Base-by-base conservation (phyloP, 2,329 filamentous ascomycete species). In the Herpotrichia juniperi region DNA sequence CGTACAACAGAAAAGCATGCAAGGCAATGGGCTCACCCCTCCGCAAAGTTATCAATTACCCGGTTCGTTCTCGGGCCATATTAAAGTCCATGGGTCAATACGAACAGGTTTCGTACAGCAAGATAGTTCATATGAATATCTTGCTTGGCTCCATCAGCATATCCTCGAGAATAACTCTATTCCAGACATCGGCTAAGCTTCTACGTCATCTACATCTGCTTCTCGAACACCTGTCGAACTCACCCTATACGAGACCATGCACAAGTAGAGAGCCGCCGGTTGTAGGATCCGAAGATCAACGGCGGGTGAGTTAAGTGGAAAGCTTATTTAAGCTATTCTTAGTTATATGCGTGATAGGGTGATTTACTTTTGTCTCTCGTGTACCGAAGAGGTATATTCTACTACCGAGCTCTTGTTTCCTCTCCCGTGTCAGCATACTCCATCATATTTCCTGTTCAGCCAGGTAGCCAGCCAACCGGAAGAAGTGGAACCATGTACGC, bases 301-400 rank as follows among this genome's bases (percentile, higher is more conserved):
- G 12, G 34, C 6, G 17, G 11, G 14, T 37, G 17, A 3, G 34
- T 7, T 19, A 14, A 19, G n/a, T 21, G 42, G 25, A 48, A 53
- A 53, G 50, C 50, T 53, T 53, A 21, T 44, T 14, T 49, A 25
- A 12, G n/a, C 50, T 53, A 53, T 53, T 45, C 42, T 53, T 53
- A 49, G 50, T 30, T 22, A 12, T 5, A 31, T 6, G n/a, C n/a
- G n/a, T n/a, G n/a, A n/a, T n/a, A n/a, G n/a, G n/a, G n/a, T n/a
- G n/a, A n/a, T 19, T 16, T n/a, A 26, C 39, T 39, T 45, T 12
- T 45, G 10, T 22, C 17, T 26, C 11, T 25, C 26, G 12, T 14
- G 26, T 32, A 45, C 11, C n/a, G n/a, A n/a, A n/a, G n/a, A n/a
- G n/a, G 14, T 8, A 6, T 16, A 4, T 45, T 25, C 25, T 21